These are phyloP conservation scores for Neurospora sp. DNA, from an alignment of 495 filamentous ascomycete species.

Conservation along the genomic window DNA sequence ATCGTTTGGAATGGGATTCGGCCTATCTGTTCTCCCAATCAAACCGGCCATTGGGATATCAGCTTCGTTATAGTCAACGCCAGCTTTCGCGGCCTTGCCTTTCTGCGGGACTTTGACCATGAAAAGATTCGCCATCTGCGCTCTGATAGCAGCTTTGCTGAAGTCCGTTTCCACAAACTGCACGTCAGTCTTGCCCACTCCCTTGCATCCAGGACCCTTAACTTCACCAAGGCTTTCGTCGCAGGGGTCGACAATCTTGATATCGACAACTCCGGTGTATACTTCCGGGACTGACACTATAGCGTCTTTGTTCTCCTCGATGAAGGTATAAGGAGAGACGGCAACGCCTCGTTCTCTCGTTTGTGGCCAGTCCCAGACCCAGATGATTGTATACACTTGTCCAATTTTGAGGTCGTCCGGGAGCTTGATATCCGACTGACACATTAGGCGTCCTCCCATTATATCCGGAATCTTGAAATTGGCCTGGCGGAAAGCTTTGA, in stretches of 20 bases:
- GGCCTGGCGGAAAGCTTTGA: slow-evolving; percentile 43
- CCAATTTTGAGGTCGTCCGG: slow-evolving; percentile 41
- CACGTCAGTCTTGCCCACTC: slow-evolving; percentile 8
- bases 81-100: slow-evolving; percentile 10
- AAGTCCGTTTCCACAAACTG: slow-evolving; percentile 19
- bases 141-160: slow-evolving; percentile 19
- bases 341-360: slow-evolving; percentile 21
- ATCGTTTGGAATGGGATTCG: neutral
- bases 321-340: slow-evolving; percentile 16
- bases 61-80: neutral
- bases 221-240: slow-evolving; percentile 19
- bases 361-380: slow-evolving; percentile 84
- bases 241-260: slow-evolving; percentile 42
- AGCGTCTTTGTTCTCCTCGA: slow-evolving; percentile 28
- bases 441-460: slow-evolving; percentile 48
- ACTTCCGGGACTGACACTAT: slow-evolving; percentile 45
- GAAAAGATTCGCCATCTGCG: slow-evolving; percentile 28
- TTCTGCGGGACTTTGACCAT: slow-evolving; percentile 24
- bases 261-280: slow-evolving; percentile 78
- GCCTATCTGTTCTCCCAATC: slow-evolving; percentile 5
- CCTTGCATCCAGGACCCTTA: slow-evolving; percentile 18
- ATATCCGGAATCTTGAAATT: slow-evolving; percentile 17
- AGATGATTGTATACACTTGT: slow-evolving; percentile 68
- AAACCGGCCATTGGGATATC: slow-evolving; percentile 16
- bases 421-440: slow-evolving; percentile 66